Evolutionary conservation across 257 asterid genomes (phyloP).

Genomic region (Leonotis leonurus): DNA sequence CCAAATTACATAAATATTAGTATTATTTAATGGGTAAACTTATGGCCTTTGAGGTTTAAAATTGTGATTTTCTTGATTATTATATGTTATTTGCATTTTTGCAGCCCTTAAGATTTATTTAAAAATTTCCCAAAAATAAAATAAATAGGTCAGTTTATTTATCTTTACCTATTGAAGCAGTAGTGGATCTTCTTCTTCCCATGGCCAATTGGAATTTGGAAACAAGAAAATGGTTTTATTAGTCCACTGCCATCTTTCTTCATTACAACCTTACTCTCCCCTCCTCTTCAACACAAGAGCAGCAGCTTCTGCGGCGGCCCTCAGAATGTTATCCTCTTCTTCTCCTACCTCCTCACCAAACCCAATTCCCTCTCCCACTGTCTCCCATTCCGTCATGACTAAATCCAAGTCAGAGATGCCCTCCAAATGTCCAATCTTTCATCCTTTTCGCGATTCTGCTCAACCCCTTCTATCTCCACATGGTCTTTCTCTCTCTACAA

Average conservation of each 20-base stretch:
- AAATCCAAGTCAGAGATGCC: constrained; percentile 30
- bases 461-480: constrained; percentile 29
- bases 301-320: constrained; percentile 32
- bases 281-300: constrained; percentile 28
- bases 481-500: constrained; percentile 13
- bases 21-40: no score
- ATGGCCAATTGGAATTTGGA: background rate
- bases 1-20: no score
- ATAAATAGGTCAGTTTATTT: no score
- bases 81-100: no score
- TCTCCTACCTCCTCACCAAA: constrained; percentile 25
- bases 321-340: constrained; percentile 31
- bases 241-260: constrained; percentile 16
- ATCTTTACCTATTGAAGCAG: no score
- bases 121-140: no score
- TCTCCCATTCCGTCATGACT: constrained; percentile 16
- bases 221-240: constrained; percentile 9
- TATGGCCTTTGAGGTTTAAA: no score
- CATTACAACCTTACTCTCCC: constrained; percentile 31
- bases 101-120: no score
- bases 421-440: constrained; percentile 16
- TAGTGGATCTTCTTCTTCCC: no score
- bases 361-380: constrained; percentile 27
- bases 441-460: constrained; percentile 30
- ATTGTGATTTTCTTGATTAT: no score